Percentiles rank a stretch among this genome's conserved stretches.
Conservation (phyloP, 169 alveolate genomes). For the Eimeria tenella region DNA sequence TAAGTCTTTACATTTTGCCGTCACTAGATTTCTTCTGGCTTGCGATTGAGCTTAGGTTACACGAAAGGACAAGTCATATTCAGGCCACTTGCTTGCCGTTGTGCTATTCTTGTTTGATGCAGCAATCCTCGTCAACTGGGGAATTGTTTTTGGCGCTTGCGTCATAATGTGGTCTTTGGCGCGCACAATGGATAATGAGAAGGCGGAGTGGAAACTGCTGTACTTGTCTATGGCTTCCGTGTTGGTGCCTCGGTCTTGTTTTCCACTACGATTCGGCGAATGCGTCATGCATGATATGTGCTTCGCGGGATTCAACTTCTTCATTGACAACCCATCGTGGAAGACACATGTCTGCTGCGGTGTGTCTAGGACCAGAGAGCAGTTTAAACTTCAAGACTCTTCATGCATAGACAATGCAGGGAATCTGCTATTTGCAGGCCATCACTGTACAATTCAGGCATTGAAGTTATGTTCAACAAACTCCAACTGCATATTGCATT, state of each 20-base stretch:
- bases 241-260: constrained; percentile 38
- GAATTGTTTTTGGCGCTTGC: constrained; percentile 40
- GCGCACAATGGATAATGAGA: constrained; percentile 32
- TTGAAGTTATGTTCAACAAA: neutral
- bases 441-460: neutral
- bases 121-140: constrained; percentile 52
- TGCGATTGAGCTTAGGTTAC: no score
- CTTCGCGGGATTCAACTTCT: constrained; percentile 55
- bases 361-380: neutral
- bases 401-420: neutral
- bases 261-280: constrained; percentile 46
- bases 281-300: constrained; percentile 45
- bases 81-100: neutral
- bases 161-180: constrained; percentile 62
- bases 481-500: no score
- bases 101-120: constrained; percentile 41
- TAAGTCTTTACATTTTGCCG: neutral
- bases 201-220: constrained; percentile 32
- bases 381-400: no score
- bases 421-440: neutral
- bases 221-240: constrained; percentile 31
- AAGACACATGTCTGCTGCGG: constrained; percentile 35
- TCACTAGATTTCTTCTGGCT: no score
- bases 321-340: constrained; percentile 35
- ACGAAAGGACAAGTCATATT: no score